Evolutionary conservation across 768 basidiomycete species (phyloP).

Genomic region (Podaxis sp.): DNA sequence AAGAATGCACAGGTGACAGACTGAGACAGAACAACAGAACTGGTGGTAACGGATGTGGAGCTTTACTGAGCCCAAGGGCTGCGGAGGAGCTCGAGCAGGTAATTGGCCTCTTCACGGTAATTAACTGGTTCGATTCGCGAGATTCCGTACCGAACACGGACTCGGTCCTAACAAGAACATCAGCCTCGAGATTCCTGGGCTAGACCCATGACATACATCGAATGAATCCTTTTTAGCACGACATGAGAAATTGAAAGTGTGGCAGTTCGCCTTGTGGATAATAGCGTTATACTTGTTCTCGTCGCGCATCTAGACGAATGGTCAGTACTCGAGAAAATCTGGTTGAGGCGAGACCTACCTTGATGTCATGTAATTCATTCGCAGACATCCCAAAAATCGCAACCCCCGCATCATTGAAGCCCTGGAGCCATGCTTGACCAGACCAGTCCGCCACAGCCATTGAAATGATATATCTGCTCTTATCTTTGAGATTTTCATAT

Average conservation of each 20-base stretch:
- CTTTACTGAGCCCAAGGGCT: conserved; percentile 55
- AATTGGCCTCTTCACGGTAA: conserved; percentile 64
- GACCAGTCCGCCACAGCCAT: conserved; percentile 91
- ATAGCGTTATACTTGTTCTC: conserved; percentile 57
- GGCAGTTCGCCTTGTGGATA: conserved; percentile 65
- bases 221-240: conserved; percentile 86
- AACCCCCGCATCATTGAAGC: conserved; percentile 91
- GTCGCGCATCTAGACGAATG: conserved; percentile 49
- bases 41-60: background rate
- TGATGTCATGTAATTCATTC: conserved; percentile 74
- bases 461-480: conserved; percentile 70
- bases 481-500: conserved; percentile 4
- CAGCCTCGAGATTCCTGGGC: background rate
- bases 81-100: conserved; percentile 59
- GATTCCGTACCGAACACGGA: conserved; percentile 82
- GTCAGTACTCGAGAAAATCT: background rate
- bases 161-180: conserved; percentile 56
- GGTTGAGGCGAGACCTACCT: conserved; percentile 38
- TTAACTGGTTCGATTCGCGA: conserved; percentile 64
- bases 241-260: conserved; percentile 79
- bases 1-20: background rate
- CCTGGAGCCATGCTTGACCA: conserved; percentile 88
- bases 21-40: background rate
- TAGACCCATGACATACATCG: conserved; percentile 53
- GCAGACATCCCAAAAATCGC: conserved; percentile 76